These are phyloP conservation scores for Claviceps digitariae DNA, from an alignment of 2,329 filamentous ascomycete genomes.

Conservation along the genomic window DNA sequence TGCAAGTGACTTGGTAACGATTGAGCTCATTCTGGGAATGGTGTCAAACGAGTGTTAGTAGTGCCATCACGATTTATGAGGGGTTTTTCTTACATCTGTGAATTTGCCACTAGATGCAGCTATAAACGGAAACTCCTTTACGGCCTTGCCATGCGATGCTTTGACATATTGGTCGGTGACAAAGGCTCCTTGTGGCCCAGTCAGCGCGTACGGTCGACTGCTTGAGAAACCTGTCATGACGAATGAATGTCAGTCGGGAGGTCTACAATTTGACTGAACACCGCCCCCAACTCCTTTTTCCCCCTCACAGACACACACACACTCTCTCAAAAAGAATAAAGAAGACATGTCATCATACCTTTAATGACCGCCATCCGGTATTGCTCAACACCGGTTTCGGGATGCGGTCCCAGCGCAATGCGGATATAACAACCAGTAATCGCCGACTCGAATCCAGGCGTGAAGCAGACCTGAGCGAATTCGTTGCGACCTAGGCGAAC, in stretches of 20 bases:
- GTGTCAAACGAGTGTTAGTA: slow-evolving; percentile 15
- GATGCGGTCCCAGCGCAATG: slow-evolving; percentile 68
- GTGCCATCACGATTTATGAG: neutral
- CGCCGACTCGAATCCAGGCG: slow-evolving; percentile 72
- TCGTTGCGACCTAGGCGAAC: slow-evolving; percentile 72
- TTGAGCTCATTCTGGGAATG: slow-evolving; percentile 61
- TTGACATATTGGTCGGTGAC: slow-evolving; percentile 76
- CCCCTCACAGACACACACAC: too few relatives aligned
- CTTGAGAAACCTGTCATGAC: slow-evolving; percentile 51
- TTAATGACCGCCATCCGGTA: slow-evolving; percentile 88
- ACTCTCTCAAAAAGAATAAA: neutral
- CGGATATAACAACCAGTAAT: slow-evolving; percentile 78
- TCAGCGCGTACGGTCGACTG: slow-evolving; percentile 73
- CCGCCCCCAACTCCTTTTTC: too few relatives aligned
- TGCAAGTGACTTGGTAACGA: slow-evolving; percentile 63
- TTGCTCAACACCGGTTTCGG: slow-evolving; percentile 55
- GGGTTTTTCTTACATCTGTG: slow-evolving; percentile 69
- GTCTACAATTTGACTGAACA: too few relatives aligned
- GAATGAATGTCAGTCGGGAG: neutral
- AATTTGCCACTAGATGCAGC: slow-evolving; percentile 76
- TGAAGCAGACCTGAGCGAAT: slow-evolving; percentile 86
- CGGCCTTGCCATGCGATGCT: slow-evolving; percentile 68
- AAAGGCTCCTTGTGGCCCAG: slow-evolving; percentile 62
- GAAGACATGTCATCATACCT: slow-evolving; percentile 33
- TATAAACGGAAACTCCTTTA: slow-evolving; percentile 80